phyloP scores from a whole-genome alignment of 2,329 filamentous ascomycete genomes.

The Calonectria hongkongensis region DNA sequence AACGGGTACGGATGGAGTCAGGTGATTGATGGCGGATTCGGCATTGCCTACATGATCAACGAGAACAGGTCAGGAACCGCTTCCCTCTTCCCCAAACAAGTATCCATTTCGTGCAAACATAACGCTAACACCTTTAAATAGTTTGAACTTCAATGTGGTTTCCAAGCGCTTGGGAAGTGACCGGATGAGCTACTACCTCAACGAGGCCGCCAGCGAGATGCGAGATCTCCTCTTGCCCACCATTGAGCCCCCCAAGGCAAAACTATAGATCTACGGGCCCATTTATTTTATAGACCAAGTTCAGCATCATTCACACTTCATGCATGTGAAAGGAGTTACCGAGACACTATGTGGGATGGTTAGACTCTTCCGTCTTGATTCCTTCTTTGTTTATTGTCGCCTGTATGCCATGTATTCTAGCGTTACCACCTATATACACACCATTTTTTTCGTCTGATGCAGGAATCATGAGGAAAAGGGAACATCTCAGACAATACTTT shows the following conservation, averaged over 20 bases:
- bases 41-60: constrained; percentile 99
- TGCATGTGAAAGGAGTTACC: constrained; percentile 31
- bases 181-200: constrained; percentile 96
- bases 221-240: constrained; percentile 89
- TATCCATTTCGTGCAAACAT: no score
- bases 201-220: constrained; percentile 93
- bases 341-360: constrained; percentile 24
- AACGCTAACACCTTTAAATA: constrained; percentile 61
- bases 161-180: constrained; percentile 93
- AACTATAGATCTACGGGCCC: constrained; percentile 76
- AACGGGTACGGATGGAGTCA: constrained; percentile 99
- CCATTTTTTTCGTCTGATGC: background rate
- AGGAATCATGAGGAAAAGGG: background rate
- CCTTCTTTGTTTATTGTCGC: constrained; percentile 4
- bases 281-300: constrained; percentile 24
- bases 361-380: background rate
- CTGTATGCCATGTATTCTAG: constrained; percentile 24
- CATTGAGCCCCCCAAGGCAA: constrained; percentile 87
- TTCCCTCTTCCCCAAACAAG: background rate
- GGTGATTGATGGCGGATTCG: constrained; percentile 96
- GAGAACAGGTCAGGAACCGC: constrained; percentile 85
- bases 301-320: constrained; percentile 25
- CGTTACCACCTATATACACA: constrained; percentile 8
- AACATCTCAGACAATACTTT: background rate
- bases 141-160: constrained; percentile 98